Evolutionary conservation across 345 rosid genomes (phyloP).

Genomic region (Dipteronia dyeriana): DNA sequence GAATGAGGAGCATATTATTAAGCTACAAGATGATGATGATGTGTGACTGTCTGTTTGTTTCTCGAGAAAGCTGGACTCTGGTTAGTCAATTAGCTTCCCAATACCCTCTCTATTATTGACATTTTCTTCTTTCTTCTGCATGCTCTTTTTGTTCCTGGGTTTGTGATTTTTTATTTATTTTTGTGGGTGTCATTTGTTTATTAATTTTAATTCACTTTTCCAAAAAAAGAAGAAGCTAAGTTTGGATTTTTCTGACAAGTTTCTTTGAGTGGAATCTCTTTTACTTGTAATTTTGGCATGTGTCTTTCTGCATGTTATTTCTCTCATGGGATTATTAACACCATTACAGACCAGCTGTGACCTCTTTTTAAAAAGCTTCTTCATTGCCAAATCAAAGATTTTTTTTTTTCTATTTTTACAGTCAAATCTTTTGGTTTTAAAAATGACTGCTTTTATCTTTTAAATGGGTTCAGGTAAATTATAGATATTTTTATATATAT

Average conservation of each 20-base stretch:
- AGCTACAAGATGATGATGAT: background rate
- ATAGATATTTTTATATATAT: too few species aligned
- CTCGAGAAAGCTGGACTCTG: slow-evolving; percentile 8
- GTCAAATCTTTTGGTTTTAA: background rate
- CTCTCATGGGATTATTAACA: background rate
- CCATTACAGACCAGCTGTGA: background rate
- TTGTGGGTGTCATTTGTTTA: too few species aligned
- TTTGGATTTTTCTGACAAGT: background rate
- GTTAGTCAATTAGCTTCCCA: background rate
- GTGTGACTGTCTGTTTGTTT: slow-evolving; percentile 7
- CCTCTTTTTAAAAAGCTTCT: background rate
- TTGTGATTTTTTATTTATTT: background rate
- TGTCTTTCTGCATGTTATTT: slow-evolving; percentile 14
- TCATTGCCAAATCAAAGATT: background rate
- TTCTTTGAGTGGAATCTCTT: slow-evolving; percentile 7
- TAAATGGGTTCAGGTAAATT: background rate
- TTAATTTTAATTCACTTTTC: background rate
- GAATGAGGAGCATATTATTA: background rate
- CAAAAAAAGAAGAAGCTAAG: background rate
- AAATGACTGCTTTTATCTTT: background rate
- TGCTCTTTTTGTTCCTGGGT: background rate
- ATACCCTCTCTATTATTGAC: background rate
- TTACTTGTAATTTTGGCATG: slow-evolving; percentile 10
- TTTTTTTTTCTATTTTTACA: background rate
- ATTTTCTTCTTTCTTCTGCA: background rate